Conservation (phyloP, 176 grass and related monocot species). For the Olyra latifolia region DNA sequence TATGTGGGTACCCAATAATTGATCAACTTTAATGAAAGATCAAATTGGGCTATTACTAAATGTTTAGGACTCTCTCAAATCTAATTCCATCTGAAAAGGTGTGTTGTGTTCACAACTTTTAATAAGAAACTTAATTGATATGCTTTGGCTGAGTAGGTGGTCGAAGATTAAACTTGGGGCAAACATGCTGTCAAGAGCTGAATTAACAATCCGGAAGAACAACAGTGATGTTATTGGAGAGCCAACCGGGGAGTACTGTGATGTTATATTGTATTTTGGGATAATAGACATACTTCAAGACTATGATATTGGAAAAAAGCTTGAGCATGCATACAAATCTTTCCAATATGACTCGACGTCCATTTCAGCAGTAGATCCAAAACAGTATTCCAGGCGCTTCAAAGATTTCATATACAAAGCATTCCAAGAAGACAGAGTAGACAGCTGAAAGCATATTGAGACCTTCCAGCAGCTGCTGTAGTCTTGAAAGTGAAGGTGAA, state of each 20-base stretch:
- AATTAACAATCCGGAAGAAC: slow-evolving; percentile 54
- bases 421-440: slow-evolving; percentile 64
- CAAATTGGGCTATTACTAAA: neutral
- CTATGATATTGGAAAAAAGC: slow-evolving; percentile 83
- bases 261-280: slow-evolving; percentile 81
- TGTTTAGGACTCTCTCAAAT: neutral
- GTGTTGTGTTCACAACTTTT: neutral
- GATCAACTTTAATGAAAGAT: neutral
- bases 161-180: slow-evolving; percentile 65
- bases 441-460: slow-evolving; percentile 40
- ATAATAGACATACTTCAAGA: slow-evolving; percentile 98
- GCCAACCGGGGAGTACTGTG: slow-evolving; percentile 69
- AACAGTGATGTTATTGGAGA: slow-evolving; percentile 68
- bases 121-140: slow-evolving; percentile 12
- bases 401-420: slow-evolving; percentile 88
- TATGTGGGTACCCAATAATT: neutral
- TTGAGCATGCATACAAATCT: slow-evolving; percentile 88
- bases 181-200: slow-evolving; percentile 78
- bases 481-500: neutral
- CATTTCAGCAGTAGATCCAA: slow-evolving; percentile 89
- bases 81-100: slow-evolving; percentile 10
- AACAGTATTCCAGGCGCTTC: slow-evolving; percentile 77
- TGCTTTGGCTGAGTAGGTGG: slow-evolving; percentile 49
- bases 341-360: slow-evolving; percentile 78
- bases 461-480: slow-evolving; percentile 8